Percentiles rank a stretch among this genome's conserved stretches.
Evolutionary conservation across 1,139 yeast genomes (phyloP).

Genomic region (Sugiyamaella xylanicola): DNA sequence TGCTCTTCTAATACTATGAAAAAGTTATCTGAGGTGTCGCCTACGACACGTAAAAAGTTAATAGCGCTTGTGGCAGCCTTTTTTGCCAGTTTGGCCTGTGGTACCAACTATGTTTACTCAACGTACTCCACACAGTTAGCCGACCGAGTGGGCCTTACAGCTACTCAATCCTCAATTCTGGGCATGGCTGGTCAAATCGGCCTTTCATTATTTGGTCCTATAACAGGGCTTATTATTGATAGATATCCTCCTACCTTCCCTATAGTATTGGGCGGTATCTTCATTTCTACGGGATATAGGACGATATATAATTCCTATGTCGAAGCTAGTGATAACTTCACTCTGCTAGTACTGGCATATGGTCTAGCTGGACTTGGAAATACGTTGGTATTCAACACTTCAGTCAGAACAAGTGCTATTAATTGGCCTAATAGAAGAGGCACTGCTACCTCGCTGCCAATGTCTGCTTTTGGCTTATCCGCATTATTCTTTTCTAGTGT

Average conservation of each 20-base stretch:
- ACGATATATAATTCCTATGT: constrained; percentile 34
- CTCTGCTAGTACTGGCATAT: constrained; percentile 33
- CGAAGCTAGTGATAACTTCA: constrained; percentile 25
- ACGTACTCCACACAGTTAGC: constrained; percentile 67
- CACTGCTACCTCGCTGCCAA: constrained; percentile 42
- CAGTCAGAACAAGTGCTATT: constrained; percentile 42
- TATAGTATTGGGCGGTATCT: constrained; percentile 39
- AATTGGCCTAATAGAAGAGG: constrained; percentile 42
- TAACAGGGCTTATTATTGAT: constrained; percentile 62
- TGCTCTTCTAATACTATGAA: no score
- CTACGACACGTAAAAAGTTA: constrained; percentile 22
- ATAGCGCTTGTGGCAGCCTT: constrained; percentile 30
- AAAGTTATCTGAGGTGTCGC: constrained; percentile 10
- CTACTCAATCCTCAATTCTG: constrained; percentile 55
- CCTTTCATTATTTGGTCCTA: constrained; percentile 57
- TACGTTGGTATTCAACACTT: constrained; percentile 40
- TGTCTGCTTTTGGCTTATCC: constrained; percentile 44
- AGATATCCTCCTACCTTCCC: constrained; percentile 53
- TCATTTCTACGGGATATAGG: constrained; percentile 35
- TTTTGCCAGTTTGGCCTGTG: constrained; percentile 53
- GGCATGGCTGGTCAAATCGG: constrained; percentile 62
- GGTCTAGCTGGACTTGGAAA: constrained; percentile 40
- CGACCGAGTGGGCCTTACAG: constrained; percentile 51
- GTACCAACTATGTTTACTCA: constrained; percentile 60
- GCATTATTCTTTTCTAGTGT: constrained; percentile 42